Conservation (phyloP, 129 eudicot genomes). For the Cynara cardunculus region DNA sequence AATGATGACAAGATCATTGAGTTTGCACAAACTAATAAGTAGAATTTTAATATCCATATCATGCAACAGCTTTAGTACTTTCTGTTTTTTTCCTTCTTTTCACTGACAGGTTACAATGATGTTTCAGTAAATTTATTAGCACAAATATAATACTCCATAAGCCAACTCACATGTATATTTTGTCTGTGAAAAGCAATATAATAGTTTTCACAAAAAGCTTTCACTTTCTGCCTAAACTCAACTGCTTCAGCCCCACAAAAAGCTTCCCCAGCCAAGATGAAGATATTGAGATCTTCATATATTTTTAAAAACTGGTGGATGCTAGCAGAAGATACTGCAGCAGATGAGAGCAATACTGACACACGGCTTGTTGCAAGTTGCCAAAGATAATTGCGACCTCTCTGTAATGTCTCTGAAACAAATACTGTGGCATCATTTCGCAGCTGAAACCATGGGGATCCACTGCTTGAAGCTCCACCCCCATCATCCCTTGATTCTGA, state of each 20-base stretch:
- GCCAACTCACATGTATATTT: conserved; percentile 73
- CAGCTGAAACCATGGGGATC: conserved; percentile 89
- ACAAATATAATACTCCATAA: not conserved
- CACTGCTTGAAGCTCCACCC: conserved; percentile 80
- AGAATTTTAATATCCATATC: not conserved
- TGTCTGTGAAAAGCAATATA: conserved; percentile 85
- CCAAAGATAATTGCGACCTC: conserved; percentile 91
- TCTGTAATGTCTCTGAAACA: conserved; percentile 78
- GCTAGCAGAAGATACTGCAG: conserved; percentile 87
- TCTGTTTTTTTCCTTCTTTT: not conserved
- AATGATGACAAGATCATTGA: no score
- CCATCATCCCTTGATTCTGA: conserved; percentile 65
- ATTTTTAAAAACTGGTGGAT: conserved; percentile 86
- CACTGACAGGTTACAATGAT: not conserved
- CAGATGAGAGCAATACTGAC: conserved; percentile 84
- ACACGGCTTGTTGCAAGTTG: conserved; percentile 91
- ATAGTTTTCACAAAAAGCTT: conserved; percentile 69
- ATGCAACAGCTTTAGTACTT: not conserved
- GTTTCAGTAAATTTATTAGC: not conserved
- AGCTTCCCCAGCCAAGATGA: conserved; percentile 90
- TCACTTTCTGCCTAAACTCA: conserved; percentile 89
- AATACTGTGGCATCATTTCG: conserved; percentile 70
- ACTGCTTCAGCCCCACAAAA: conserved; percentile 79
- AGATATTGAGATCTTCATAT: conserved; percentile 81
- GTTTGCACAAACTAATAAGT: not conserved